These are phyloP conservation scores for Gnomoniopsis sp. DNA, from an alignment of 2,329 filamentous ascomycete genomes.

Conservation along the genomic window DNA sequence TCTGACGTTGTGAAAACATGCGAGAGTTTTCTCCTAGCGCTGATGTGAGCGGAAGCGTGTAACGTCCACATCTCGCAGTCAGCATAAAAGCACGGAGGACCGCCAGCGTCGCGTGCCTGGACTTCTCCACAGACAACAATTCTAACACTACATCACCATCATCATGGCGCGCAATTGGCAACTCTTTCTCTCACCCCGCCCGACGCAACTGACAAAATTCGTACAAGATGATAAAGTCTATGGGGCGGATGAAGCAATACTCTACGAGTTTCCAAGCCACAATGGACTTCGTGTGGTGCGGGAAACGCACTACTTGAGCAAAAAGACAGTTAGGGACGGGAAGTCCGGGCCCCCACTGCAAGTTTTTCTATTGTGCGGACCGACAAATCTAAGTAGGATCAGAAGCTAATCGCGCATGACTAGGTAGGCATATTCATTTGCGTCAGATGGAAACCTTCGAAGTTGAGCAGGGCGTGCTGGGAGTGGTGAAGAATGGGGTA, in stretches of 20 bases:
- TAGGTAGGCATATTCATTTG: constrained; percentile 9
- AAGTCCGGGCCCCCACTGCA: constrained; percentile 12
- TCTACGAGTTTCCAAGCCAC: constrained; percentile 3
- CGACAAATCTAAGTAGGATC: neutral
- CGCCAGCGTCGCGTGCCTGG: no score
- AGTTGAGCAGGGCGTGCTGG: constrained; percentile 13
- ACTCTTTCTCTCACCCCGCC: constrained; percentile 13
- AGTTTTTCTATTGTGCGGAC: neutral
- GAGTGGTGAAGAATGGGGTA: constrained; percentile 6
- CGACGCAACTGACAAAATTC: constrained; percentile 4
- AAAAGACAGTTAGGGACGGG: neutral
- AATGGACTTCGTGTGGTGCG: neutral
- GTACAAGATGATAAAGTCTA: neutral
- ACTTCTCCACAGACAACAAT: neutral
- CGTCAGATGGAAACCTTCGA: constrained; percentile 12
- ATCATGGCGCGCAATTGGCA: neutral
- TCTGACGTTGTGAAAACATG: no score
- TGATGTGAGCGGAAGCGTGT: no score
- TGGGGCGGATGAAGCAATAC: neutral
- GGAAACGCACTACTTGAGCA: constrained; percentile 9
- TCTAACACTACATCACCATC: neutral
- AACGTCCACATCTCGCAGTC: no score
- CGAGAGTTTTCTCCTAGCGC: no score
- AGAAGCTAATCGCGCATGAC: no score
- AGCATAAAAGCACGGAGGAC: no score